A percentile compares a stretch with the other conserved stretches of the same genome.
These are phyloP conservation scores for Crucibulum laeve DNA, from an alignment of 768 basidiomycete genomes.

Conservation along the genomic window DNA sequence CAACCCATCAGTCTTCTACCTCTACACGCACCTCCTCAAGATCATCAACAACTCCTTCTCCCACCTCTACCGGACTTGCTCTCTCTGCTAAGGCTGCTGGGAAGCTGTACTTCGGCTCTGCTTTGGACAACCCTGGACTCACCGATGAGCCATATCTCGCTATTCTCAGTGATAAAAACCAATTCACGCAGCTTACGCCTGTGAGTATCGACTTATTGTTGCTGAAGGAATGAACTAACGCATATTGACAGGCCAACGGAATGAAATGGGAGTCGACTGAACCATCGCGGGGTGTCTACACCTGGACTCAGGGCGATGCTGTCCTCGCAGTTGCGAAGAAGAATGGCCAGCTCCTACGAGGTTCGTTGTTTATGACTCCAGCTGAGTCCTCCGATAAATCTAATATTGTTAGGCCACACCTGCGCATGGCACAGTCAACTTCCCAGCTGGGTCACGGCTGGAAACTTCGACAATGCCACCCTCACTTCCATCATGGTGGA, in stretches of 20 bases:
- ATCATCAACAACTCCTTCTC: slow-evolving; percentile 1
- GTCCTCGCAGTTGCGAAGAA: slow-evolving; percentile 38
- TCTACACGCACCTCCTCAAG: background rate
- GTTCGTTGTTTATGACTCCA: slow-evolving; percentile 9
- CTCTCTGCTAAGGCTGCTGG: slow-evolving; percentile 33
- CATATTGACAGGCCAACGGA: slow-evolving; percentile 28
- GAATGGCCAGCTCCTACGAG: slow-evolving; percentile 44
- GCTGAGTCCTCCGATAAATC: background rate
- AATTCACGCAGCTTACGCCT: slow-evolving; percentile 43
- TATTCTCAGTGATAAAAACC: slow-evolving; percentile 28
- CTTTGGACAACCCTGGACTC: slow-evolving; percentile 42
- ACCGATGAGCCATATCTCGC: slow-evolving; percentile 33
- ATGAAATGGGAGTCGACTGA: slow-evolving; percentile 61
- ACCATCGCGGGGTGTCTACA: slow-evolving; percentile 41
- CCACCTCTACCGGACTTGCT: slow-evolving; percentile 28
- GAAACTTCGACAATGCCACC: slow-evolving; percentile 33
- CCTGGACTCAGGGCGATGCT: slow-evolving; percentile 38
- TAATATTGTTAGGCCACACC: slow-evolving; percentile 30
- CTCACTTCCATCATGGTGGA: slow-evolving; percentile 39
- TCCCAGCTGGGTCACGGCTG: slow-evolving; percentile 43
- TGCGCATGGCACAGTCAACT: slow-evolving; percentile 53
- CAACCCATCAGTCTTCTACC: slow-evolving; percentile 1
- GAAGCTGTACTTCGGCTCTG: slow-evolving; percentile 45
- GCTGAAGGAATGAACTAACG: background rate
- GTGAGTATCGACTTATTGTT: slow-evolving; percentile 12